Conservation (phyloP, 1,284 basidiomycete species). For the Cryptococcus jaspeensis region DNA sequence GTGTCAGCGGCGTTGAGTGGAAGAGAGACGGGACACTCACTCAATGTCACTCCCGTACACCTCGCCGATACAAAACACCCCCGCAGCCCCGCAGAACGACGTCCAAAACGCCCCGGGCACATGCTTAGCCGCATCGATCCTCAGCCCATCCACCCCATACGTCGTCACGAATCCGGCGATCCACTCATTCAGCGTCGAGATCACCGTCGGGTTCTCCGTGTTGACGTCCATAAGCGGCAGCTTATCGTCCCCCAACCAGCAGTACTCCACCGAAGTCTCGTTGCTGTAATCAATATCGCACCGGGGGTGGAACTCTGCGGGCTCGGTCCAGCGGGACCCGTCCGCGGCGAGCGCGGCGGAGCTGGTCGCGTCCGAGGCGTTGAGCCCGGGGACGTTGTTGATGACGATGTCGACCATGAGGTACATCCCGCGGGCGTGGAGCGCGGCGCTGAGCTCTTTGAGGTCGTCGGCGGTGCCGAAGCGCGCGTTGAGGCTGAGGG, state of each 20-base stretch:
- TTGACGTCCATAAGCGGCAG: slow-evolving; percentile 70
- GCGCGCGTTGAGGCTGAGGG: slow-evolving; percentile 62
- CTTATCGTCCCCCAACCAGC: slow-evolving; percentile 70
- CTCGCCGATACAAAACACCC: slow-evolving; percentile 81
- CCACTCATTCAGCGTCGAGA: slow-evolving; percentile 62
- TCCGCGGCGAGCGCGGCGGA: slow-evolving; percentile 28
- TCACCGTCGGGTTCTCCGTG: slow-evolving; percentile 63
- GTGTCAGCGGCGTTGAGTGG: neutral
- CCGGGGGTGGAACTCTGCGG: slow-evolving; percentile 60
- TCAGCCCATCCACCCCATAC: slow-evolving; percentile 62
- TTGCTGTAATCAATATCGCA: slow-evolving; percentile 67
- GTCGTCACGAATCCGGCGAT: slow-evolving; percentile 62
- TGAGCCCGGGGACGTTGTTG: slow-evolving; percentile 65
- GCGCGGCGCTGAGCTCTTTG: slow-evolving; percentile 61
- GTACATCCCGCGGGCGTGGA: slow-evolving; percentile 70
- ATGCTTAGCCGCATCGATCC: slow-evolving; percentile 75
- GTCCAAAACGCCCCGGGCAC: slow-evolving; percentile 45
- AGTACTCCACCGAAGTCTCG: slow-evolving; percentile 64
- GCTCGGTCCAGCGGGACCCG: slow-evolving; percentile 39
- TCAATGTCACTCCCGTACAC: slow-evolving; percentile 63
- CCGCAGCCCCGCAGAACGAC: slow-evolving; percentile 65
- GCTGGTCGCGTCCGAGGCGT: slow-evolving; percentile 22
- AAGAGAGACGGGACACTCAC: slow-evolving; percentile 36
- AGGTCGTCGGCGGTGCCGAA: slow-evolving; percentile 71
- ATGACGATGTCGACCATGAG: slow-evolving; percentile 77